Base-by-base conservation (phyloP, 805 yeast genomes). In the Vanderwaltozyma polyspora region DNA sequence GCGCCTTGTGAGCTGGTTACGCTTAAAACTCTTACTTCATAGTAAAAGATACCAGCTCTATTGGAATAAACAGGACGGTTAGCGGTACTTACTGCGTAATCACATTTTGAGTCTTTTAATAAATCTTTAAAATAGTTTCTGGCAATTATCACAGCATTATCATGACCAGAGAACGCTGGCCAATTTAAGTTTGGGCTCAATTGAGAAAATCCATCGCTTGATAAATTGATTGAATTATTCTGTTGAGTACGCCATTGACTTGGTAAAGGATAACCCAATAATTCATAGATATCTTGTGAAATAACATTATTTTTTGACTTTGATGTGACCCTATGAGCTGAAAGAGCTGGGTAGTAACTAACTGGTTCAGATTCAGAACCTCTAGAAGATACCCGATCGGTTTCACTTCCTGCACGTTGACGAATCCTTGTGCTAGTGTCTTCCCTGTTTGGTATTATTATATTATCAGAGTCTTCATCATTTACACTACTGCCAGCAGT, bases 1-100 rank as follows among this genome's bases (percentile, higher is more conserved):
- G 55, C 51, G 34, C 48, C 48, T 33, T 48, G 46, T 3, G 51
- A 41, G 35, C 49, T 46, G 12, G 51, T 46, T 3, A 50, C 55
- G 16, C 42, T 41, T 7, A 48, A 35, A 1, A 55, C 40, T 36
- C 46, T 42, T 6, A 54, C 38, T 35, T 56, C 61, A 33, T 45
- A 56, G 34, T 56, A 56, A 31, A 46, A 56, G 11, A 56, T 39
- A 1, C 52, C 55, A 5, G 54, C 22, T 15, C 42, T 42, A 14
- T 39, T 33, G 11, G 41, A 36, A n/a, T 48, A 45, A 14, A 55
- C n/a, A 6, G 41, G 35, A 25, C 45, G 44, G 33, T 56, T 52
- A 9, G 60, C 51, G 49, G 49, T 47, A 3, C 57, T 52, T 1
- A 42, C 40, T 3, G 51, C 52, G 39, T 42, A 56, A 15, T 52